Base-by-base conservation (phyloP, 2,329 filamentous ascomycete genomes). In the Pseudogymnoascus pannorum region DNA sequence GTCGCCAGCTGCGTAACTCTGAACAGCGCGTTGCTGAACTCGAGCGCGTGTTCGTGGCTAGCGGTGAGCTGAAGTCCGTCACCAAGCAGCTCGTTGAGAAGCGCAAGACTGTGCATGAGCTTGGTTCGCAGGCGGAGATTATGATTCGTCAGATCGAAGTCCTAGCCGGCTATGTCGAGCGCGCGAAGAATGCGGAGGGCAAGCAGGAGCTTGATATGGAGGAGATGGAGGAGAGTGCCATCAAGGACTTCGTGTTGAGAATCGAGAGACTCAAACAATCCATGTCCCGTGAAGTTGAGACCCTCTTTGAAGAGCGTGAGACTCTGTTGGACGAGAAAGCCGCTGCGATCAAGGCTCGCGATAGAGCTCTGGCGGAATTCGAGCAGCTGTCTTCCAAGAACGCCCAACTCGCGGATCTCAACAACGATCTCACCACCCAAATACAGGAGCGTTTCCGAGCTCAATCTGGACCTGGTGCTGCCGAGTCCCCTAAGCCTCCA, bases 351-450 rank as follows among this genome's bases (percentile, higher is more conserved):
- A 87, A 89, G 59, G 89, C 94, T 77, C 91, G 95, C 69, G 93
- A 97, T 74, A 91, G 94, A 72, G 92, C 91, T 12, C 87, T 97
- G 69, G 86, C 96, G 70, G 94, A 99, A 71, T 97, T 97, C 71
- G 94, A 97, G 77, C 91, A 95, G 70, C 79, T 99, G 48, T 96
- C 91, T 9, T 88, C 87, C 62, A 96, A 96, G 80, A 99, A 99
- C 72, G 88, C 90, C 0, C 93, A 97, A 76, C 81, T 99, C 63
- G 88, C 91, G 26, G 91, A 97, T 70, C 86, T 97, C 80, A 97
- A 99, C 77, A 96, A 96, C 69, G 91, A 96, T 71, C 80, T 99
- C 61, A 92, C 95, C 3, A 90, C 96, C 70, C 91, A 92, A 71
- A 96, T 97, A 63, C 93, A 97, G 73, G 91, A 89, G 70, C 84